Base-by-base conservation (phyloP, 2,329 filamentous ascomycete genomes). In the Penicillium sp. region DNA sequence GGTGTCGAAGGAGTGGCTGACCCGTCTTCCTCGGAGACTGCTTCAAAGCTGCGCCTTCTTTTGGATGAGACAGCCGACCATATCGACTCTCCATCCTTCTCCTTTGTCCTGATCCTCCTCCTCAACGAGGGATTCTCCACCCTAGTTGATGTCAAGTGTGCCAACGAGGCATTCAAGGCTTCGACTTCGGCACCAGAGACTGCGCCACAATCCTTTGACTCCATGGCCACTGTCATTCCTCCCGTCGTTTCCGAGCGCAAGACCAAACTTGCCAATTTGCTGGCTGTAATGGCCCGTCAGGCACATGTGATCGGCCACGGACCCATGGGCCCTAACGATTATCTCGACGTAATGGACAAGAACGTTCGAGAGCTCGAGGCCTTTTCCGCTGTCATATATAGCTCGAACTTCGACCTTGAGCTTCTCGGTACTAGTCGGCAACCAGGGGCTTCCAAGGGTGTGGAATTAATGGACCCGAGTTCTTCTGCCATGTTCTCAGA, bases 1-100 rank as follows among this genome's bases (percentile, higher is more conserved):
- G 92, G 92, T 54, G 91, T 96, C 68, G 78, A 74, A 62, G 74
- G 72, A 46, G 75, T 69, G 59, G 71, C 68, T 53, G 76, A 73
- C 48, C 68, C 74, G 2, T 69, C 74, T 29, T 72, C 71, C 2
- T 65, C 70, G 43, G 69, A 74, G 49, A 77, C 71, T 19, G 61
- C 70, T 4, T 66, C 71, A 7, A 84, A 87, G 1, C 84, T 99
- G 55, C 87, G 93, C 55, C 88, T 90, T 56, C 84, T 99, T 21
- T 84, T 99, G 1, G 93, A 99, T 72, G 95, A 99, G 79, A 98
- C 95, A 2, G 90, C 93, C 39, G 95, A 99, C 72, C 84, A 99
- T 24, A 88, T 98, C 70, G 95, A 99, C 71, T 97, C 95, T 1
- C 95, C 95, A 0, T 85, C 90, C 35, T 98, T 98, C 76, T 85